These are phyloP conservation scores for Hemileccinum rubropunctum DNA, from an alignment of 768 basidiomycete species.

Conservation along the genomic window DNA sequence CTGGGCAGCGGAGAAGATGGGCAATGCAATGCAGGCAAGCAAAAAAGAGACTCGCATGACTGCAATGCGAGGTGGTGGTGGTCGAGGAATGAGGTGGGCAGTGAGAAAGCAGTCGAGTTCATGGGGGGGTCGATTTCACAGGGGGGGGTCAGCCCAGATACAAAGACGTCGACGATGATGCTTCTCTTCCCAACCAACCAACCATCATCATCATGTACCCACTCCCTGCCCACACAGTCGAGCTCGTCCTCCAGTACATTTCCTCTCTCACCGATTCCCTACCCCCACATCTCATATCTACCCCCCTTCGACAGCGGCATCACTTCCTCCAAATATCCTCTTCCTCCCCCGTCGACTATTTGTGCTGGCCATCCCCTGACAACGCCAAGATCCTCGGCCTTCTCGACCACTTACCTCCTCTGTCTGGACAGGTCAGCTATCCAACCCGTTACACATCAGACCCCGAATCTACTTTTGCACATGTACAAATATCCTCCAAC, in stretches of 20 bases:
- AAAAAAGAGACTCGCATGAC: conserved; percentile 33
- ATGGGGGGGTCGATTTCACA: conserved; percentile 10
- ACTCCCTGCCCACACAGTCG: conserved; percentile 37
- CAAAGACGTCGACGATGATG: no score
- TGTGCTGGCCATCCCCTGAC: conserved; percentile 60
- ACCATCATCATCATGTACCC: conserved; percentile 35
- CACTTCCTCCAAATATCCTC: conserved; percentile 56
- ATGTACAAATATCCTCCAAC: conserved; percentile 45
- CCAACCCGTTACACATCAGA: conserved; percentile 44
- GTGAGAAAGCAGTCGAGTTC: conserved; percentile 6
- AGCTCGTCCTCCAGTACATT: conserved; percentile 56
- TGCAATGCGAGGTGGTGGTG: not conserved
- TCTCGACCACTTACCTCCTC: conserved; percentile 37
- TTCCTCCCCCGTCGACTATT: conserved; percentile 51
- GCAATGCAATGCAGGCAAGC: conserved; percentile 29
- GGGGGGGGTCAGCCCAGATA: conserved; percentile 2
- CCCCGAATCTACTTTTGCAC: conserved; percentile 52
- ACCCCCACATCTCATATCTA: conserved; percentile 60
- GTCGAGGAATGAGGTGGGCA: not conserved
- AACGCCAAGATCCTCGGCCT: conserved; percentile 38
- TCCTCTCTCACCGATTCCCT: conserved; percentile 48
- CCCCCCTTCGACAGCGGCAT: conserved; percentile 59
- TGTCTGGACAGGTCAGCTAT: conserved; percentile 29
- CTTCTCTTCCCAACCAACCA: not conserved
- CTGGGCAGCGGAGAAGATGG: conserved; percentile 31